Evolutionary conservation across 306 rosid species (phyloP).

Genomic region (Cucumis cinereus): DNA sequence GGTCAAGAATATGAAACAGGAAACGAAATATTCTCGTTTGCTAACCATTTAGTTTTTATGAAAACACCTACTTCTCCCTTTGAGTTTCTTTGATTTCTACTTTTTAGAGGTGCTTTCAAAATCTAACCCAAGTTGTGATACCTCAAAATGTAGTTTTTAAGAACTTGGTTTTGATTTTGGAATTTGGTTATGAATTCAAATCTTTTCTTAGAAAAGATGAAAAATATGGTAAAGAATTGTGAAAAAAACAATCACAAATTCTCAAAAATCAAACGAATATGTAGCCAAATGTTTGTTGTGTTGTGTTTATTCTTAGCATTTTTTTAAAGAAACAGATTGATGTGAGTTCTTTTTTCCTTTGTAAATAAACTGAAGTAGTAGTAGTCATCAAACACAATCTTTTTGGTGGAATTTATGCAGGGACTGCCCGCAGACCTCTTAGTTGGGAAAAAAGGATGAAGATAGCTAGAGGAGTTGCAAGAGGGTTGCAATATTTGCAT

Average conservation of each 20-base stretch:
- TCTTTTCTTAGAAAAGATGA: neutral
- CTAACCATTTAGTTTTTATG: too few species aligned
- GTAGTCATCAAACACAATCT: neutral
- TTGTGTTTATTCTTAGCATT: neutral
- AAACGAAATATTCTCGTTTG: neutral
- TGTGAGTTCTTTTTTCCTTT: neutral
- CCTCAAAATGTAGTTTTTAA: too few species aligned
- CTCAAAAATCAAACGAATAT: neutral
- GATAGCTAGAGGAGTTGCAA: slow-evolving; percentile 65
- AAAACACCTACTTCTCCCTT: too few species aligned
- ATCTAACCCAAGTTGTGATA: too few species aligned
- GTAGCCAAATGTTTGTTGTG: neutral
- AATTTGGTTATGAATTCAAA: too few species aligned
- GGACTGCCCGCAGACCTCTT: slow-evolving; percentile 27
- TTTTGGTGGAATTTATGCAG: slow-evolving; percentile 30
- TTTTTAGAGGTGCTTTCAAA: too few species aligned
- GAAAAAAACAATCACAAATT: too few species aligned
- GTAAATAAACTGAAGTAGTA: neutral
- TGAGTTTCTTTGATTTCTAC: too few species aligned
- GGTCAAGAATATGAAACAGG: too few species aligned
- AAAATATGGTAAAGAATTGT: neutral
- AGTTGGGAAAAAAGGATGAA: slow-evolving; percentile 68
- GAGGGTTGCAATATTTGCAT: slow-evolving; percentile 65
- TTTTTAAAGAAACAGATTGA: neutral
- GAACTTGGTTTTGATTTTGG: too few species aligned